These are phyloP conservation scores for Galerina marginata DNA, from an alignment of 768 basidiomycete genomes.

Conservation along the genomic window DNA sequence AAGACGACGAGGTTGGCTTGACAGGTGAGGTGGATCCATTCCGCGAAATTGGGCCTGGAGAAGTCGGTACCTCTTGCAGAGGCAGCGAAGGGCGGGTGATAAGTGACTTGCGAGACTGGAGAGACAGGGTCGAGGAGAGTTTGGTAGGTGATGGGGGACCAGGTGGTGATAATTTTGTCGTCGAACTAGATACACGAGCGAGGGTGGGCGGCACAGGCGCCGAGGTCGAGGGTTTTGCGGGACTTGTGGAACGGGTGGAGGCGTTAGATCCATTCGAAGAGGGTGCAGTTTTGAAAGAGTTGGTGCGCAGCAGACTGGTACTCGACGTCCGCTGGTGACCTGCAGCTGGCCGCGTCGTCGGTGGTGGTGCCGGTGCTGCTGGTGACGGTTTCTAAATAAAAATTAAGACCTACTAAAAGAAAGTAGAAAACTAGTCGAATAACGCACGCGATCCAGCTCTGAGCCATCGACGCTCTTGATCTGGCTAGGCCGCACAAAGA, in stretches of 20 bases:
- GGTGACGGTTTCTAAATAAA: slow-evolving; percentile 28
- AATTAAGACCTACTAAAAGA: background rate
- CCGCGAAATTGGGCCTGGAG: slow-evolving; percentile 37
- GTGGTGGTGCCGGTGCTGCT: background rate
- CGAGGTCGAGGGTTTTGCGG: slow-evolving; percentile 50
- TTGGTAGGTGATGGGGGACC: slow-evolving; percentile 59
- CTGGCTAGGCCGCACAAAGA: slow-evolving; percentile 88
- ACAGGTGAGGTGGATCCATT: slow-evolving; percentile 31
- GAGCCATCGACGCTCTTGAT: slow-evolving; percentile 66
- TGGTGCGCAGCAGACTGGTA: slow-evolving; percentile 43
- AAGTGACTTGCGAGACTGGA: slow-evolving; percentile 57
- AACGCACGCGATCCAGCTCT: slow-evolving; percentile 40
- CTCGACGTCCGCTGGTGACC: slow-evolving; percentile 69
- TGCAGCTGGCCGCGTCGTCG: slow-evolving; percentile 20
- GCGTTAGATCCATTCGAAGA: slow-evolving; percentile 51
- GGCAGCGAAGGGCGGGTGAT: slow-evolving; percentile 48
- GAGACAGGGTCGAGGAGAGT: slow-evolving; percentile 48
- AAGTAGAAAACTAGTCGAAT: slow-evolving; percentile 16
- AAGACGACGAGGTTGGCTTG: slow-evolving; percentile 14
- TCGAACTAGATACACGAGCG: slow-evolving; percentile 23
- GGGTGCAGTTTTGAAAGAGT: slow-evolving; percentile 45
- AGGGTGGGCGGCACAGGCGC: slow-evolving; percentile 30
- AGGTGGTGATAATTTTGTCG: slow-evolving; percentile 26
- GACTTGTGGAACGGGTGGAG: slow-evolving; percentile 72
- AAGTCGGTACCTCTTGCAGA: slow-evolving; percentile 36